phyloP scores from a whole-genome alignment of 164 flowering plant genomes.

The Tetracentron sinense region DNA sequence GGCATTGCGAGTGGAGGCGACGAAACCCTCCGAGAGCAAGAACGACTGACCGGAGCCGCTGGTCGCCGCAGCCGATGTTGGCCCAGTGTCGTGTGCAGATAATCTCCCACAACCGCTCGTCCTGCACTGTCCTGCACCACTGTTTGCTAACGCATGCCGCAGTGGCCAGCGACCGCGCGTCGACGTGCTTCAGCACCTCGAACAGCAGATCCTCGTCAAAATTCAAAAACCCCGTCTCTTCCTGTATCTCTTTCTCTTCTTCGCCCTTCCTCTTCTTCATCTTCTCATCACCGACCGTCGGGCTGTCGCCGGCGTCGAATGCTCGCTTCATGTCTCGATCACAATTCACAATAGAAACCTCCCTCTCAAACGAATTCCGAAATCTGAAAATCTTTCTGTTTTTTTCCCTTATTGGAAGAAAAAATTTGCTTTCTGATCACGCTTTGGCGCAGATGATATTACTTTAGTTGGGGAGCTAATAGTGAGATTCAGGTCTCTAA shows the following conservation, averaged over 20 bases:
- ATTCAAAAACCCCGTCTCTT: conserved; percentile 24
- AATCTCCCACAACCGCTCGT: conserved; percentile 96
- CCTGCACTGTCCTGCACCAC: conserved; percentile 73
- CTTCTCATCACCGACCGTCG: conserved; percentile 13
- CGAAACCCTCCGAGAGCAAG: conserved; percentile 91
- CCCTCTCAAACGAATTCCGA: too few species aligned
- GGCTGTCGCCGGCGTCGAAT: conserved; percentile 13
- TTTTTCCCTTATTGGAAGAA: too few species aligned
- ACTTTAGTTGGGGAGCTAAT: too few species aligned
- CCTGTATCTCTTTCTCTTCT: too few species aligned
- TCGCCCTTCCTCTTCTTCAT: conserved; percentile 32
- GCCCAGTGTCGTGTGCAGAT: conserved; percentile 78
- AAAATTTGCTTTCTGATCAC: too few species aligned
- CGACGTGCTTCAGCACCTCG: conserved; percentile 87
- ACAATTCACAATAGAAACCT: too few species aligned
- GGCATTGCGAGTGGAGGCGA: conserved; percentile 62
- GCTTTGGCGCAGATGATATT: too few species aligned
- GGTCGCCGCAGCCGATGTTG: conserved; percentile 47
- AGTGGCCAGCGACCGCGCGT: conserved; percentile 60
- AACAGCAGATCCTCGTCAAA: conserved; percentile 69
- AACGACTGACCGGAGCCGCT: conserved; percentile 81
- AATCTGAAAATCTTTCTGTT: too few species aligned
- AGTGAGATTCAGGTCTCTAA: too few species aligned
- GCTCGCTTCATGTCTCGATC: conserved; percentile 53
- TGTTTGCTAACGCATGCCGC: conserved; percentile 79